A percentile compares a stretch with the other conserved stretches of the same genome.
These are phyloP conservation scores for Pleodorina starrii DNA, from an alignment of 139 green algal genomes.

Conservation along the genomic window DNA sequence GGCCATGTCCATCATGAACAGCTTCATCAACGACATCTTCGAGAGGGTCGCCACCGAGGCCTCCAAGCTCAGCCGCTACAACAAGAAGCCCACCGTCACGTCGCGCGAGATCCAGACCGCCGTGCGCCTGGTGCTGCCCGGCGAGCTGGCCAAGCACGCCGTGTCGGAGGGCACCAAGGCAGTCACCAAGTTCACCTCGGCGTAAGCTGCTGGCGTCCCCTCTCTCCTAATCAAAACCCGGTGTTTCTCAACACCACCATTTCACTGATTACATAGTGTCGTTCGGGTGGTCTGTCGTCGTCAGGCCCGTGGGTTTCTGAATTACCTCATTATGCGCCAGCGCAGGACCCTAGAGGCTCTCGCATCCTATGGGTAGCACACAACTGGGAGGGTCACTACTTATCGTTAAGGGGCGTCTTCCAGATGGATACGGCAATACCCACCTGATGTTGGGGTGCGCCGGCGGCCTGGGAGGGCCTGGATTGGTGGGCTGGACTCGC, in stretches of 20 bases:
- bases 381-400: background rate
- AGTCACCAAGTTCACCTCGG: conserved; percentile 91
- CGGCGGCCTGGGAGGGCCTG: too few species aligned
- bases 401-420: background rate
- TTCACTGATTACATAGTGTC: background rate
- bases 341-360: background rate
- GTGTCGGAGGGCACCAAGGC: conserved; percentile 90
- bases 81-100: conserved; percentile 64
- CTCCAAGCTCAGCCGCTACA: conserved; percentile 68
- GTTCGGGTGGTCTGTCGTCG: background rate
- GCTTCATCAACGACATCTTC: conserved; percentile 94
- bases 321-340: background rate
- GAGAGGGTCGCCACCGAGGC: conserved; percentile 91
- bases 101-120: conserved; percentile 86
- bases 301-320: background rate
- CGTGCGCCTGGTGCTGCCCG: conserved; percentile 87
- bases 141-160: conserved; percentile 92
- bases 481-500: too few species aligned
- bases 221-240: conserved; percentile 88
- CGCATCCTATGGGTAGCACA: too few species aligned
- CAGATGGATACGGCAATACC: too few species aligned
- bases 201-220: conserved; percentile 87
- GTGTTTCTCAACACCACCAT: conserved; percentile 36
- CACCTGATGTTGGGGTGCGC: too few species aligned
- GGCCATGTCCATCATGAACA: conserved; percentile 96